Evolutionary conservation across 1,139 yeast species (phyloP).

Genomic region (Suhomyces maxii): DNA sequence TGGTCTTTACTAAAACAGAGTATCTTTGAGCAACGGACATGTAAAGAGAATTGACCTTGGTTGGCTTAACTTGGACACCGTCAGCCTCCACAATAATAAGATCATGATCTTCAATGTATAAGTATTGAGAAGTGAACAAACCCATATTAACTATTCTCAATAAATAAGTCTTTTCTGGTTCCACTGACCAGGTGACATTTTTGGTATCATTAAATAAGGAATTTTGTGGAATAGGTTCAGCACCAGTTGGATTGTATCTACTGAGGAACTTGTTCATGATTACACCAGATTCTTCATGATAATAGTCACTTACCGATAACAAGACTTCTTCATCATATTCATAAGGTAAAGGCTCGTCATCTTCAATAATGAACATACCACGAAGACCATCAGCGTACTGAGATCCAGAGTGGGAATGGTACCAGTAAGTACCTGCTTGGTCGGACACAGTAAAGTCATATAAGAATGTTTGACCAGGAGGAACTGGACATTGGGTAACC

Average conservation of each 20-base stretch:
- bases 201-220: constrained; percentile 63
- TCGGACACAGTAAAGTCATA: constrained; percentile 65
- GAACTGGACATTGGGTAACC: constrained; percentile 77
- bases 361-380: constrained; percentile 70
- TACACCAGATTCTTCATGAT: constrained; percentile 51
- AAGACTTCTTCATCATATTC: constrained; percentile 62
- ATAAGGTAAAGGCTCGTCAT: constrained; percentile 53
- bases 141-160: constrained; percentile 67
- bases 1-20: constrained; percentile 60
- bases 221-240: constrained; percentile 76
- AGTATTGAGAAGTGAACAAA: constrained; percentile 68
- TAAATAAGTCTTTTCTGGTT: constrained; percentile 62
- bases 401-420: constrained; percentile 76
- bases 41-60: constrained; percentile 56
- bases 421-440: constrained; percentile 79
- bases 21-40: constrained; percentile 73
- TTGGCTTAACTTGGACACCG: constrained; percentile 64
- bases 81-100: constrained; percentile 71
- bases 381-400: constrained; percentile 80
- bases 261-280: constrained; percentile 51
- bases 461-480: constrained; percentile 60
- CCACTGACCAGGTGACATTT: constrained; percentile 56
- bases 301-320: constrained; percentile 61
- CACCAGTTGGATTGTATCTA: constrained; percentile 77
- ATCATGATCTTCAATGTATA: constrained; percentile 67